A percentile compares a stretch with the other conserved stretches of the same genome.
phyloP scores from a whole-genome alignment of 768 basidiomycete genomes.

The Pulveroboletus ravenelii region DNA sequence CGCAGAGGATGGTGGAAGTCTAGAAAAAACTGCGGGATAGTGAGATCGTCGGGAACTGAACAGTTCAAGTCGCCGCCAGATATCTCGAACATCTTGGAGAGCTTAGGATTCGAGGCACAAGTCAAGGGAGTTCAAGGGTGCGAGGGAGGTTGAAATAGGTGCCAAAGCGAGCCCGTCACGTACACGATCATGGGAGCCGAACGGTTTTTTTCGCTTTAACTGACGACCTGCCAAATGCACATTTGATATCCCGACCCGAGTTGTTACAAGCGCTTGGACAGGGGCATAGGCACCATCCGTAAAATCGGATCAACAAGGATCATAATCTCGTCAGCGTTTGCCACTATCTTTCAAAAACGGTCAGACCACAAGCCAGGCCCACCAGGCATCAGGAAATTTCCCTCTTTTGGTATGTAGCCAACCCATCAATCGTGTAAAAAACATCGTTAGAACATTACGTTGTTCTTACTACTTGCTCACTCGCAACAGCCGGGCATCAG shows the following conservation, averaged over 20 bases:
- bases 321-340: neutral
- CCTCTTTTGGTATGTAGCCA: too few species aligned
- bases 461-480: too few species aligned
- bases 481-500: conserved; percentile 10
- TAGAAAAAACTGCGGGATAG: conserved; percentile 64
- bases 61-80: conserved; percentile 29
- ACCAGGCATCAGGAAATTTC: too few species aligned
- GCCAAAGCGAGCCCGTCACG: neutral
- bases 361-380: too few species aligned
- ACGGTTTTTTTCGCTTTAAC: neutral
- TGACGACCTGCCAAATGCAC: neutral
- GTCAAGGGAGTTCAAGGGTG: neutral
- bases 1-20: conserved; percentile 38
- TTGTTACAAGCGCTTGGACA: too few species aligned
- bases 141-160: neutral
- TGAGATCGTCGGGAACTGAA: conserved; percentile 56
- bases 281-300: too few species aligned
- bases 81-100: conserved; percentile 21
- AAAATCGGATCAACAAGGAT: neutral
- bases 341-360: too few species aligned
- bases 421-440: neutral
- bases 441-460: neutral
- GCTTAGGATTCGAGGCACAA: neutral
- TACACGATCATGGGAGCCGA: neutral
- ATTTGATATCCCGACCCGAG: too few species aligned